Conservation (phyloP, 768 basidiomycete genomes). For the Leccinum rimulosum region DNA sequence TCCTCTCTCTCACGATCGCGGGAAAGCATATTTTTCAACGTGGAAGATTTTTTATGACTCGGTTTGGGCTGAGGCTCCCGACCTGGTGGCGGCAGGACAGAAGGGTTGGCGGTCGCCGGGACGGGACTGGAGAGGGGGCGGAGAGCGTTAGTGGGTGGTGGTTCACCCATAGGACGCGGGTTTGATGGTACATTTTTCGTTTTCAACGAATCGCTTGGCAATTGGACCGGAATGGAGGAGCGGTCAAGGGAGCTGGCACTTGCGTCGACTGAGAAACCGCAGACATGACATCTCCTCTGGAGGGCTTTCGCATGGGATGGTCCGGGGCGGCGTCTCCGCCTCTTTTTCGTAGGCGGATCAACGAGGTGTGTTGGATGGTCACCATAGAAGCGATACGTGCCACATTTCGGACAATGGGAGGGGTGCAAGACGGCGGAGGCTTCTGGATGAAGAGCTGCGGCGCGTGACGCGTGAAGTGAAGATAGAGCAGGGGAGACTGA, state of each 20-base stretch:
- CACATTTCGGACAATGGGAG: conserved; percentile 53
- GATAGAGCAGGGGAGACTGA: conserved; percentile 55
- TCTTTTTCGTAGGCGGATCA: conserved; percentile 23
- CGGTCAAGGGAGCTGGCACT: background rate
- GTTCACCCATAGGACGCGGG: background rate
- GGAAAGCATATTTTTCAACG: conserved; percentile 61
- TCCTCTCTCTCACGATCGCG: conserved; percentile 52
- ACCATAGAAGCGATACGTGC: conserved; percentile 44
- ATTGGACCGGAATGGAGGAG: background rate
- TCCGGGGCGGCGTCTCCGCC: conserved; percentile 5
- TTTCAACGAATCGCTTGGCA: background rate
- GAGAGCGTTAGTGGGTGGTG: background rate
- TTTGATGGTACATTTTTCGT: background rate
- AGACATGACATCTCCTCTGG: conserved; percentile 20
- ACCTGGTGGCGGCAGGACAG: background rate
- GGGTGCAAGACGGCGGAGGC: conserved; percentile 17
- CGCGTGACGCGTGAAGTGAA: conserved; percentile 55
- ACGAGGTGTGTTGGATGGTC: conserved; percentile 36
- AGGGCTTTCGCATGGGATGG: conserved; percentile 1
- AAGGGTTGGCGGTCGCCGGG: background rate
- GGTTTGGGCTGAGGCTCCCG: conserved; percentile 43
- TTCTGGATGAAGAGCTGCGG: conserved; percentile 30
- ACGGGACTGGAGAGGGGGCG: background rate
- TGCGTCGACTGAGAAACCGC: conserved; percentile 16
- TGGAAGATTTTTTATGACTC: conserved; percentile 34